phyloP scores from a whole-genome alignment of 2,329 filamentous ascomycete species.

The Stemphylium beticola region DNA sequence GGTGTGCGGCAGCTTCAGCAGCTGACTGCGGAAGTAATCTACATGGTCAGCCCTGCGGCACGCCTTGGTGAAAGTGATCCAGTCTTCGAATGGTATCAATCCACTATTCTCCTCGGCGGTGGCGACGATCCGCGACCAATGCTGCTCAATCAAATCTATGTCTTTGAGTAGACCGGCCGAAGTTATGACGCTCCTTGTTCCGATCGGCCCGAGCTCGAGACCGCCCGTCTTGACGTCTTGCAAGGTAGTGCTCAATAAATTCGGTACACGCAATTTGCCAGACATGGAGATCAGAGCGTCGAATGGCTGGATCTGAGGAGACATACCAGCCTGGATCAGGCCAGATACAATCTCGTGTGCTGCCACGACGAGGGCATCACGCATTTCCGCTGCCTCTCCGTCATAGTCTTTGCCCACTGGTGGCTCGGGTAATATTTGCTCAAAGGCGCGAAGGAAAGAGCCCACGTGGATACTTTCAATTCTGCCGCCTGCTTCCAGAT shows the following conservation, averaged over 20 bases:
- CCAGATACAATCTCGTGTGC: conserved; percentile 33
- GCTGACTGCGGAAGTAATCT: conserved; percentile 36
- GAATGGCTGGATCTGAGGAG: conserved; percentile 25
- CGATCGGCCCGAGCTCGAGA: conserved; percentile 29
- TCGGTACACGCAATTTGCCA: conserved; percentile 32
- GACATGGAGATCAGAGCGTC: conserved; percentile 40
- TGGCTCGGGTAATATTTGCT: conserved; percentile 33
- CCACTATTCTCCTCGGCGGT: conserved; percentile 28
- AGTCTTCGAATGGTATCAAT: conserved; percentile 36
- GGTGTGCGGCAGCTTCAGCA: conserved; percentile 32
- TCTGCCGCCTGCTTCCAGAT: conserved; percentile 48
- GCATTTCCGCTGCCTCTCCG: conserved; percentile 25
- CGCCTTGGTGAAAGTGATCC: conserved; percentile 43
- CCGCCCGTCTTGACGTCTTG: conserved; percentile 30
- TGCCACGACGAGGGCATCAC: conserved; percentile 29
- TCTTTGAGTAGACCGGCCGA: conserved; percentile 38
- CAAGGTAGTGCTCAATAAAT: conserved; percentile 31
- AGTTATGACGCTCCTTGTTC: conserved; percentile 31
- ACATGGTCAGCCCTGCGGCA: conserved; percentile 30
- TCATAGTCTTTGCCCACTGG: conserved; percentile 22
- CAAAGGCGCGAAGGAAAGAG: conserved; percentile 45
- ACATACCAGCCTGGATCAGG: conserved; percentile 39
- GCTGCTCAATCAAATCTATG: conserved; percentile 32
- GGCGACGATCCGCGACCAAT: conserved; percentile 38
- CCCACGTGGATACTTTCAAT: conserved; percentile 47